Evolutionary conservation across 164 flowering plant species (phyloP).

Genomic region (Vitis rotundifolia): DNA sequence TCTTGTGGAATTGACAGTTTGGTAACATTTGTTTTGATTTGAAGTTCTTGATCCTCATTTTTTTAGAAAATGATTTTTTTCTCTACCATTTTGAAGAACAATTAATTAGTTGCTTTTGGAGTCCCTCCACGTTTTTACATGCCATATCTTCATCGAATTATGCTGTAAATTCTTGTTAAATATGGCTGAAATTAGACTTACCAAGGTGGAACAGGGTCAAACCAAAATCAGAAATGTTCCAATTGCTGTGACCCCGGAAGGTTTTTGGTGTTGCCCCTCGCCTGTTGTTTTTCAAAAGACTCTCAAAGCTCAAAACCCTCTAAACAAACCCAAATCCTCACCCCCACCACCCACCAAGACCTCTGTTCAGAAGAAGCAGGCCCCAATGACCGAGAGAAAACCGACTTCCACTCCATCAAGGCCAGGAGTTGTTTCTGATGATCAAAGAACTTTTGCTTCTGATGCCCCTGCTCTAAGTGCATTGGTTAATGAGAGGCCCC

Average conservation of each 20-base stretch:
- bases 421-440: conserved; percentile 38
- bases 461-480: conserved; percentile 34
- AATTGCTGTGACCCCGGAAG: conserved; percentile 98
- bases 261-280: conserved; percentile 99
- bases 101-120: background rate
- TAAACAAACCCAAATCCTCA: conserved; percentile 53
- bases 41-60: background rate
- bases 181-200: conserved; percentile 79
- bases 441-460: conserved; percentile 29
- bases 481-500: conserved; percentile 42
- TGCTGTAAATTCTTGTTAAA: conserved; percentile 10
- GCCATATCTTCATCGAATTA: background rate
- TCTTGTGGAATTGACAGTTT: background rate
- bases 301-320: conserved; percentile 57
- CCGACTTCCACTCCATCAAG: conserved; percentile 38
- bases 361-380: conserved; percentile 49
- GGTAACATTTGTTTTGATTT: background rate
- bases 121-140: background rate
- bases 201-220: conserved; percentile 69
- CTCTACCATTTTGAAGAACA: background rate
- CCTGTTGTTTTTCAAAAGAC: conserved; percentile 83
- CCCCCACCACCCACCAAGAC: conserved; percentile 49
- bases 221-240: conserved; percentile 87
- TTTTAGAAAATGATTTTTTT: background rate
- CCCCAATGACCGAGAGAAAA: conserved; percentile 41